These are phyloP conservation scores for Vitis hybrid DNA, from an alignment of 177 flowering plant genomes.

Conservation along the genomic window DNA sequence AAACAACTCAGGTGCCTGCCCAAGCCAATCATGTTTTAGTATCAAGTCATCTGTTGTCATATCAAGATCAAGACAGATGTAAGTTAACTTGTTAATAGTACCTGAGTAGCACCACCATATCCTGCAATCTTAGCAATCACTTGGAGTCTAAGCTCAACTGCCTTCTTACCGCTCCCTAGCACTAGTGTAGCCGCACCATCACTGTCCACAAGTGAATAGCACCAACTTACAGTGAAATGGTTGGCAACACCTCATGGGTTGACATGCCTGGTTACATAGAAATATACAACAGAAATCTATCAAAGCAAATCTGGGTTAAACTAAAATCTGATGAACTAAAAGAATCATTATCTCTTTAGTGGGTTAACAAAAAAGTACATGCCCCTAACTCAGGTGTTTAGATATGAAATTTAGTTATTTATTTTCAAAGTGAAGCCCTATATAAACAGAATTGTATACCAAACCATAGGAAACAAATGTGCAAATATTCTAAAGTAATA, in stretches of 20 bases:
- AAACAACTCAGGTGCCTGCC: constrained; percentile 90
- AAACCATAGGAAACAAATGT: no score
- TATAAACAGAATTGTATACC: no score
- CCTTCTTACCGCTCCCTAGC: constrained; percentile 87
- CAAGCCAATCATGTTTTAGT: constrained; percentile 13
- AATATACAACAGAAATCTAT: no score
- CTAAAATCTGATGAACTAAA: no score
- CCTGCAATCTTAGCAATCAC: constrained; percentile 82
- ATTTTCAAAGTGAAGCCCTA: no score
- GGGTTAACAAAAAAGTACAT: background rate
- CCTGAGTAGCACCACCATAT: constrained; percentile 96
- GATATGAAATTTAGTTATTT: no score
- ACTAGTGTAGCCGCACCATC: constrained; percentile 99
- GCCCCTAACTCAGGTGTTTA: no score
- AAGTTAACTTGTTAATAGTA: constrained; percentile 13
- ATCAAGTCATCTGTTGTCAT: background rate
- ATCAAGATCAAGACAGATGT: constrained; percentile 6
- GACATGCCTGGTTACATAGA: no score
- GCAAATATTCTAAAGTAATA: no score
- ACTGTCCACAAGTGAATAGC: constrained; percentile 26
- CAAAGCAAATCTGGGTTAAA: background rate
- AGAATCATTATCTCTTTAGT: background rate
- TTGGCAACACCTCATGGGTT: no score
- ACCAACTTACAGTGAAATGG: no score
- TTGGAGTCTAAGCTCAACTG: constrained; percentile 65